A percentile compares a stretch with the other conserved stretches of the same genome.
Conservation (phyloP, 768 basidiomycete species). For the Pleurotus pulmonarius region DNA sequence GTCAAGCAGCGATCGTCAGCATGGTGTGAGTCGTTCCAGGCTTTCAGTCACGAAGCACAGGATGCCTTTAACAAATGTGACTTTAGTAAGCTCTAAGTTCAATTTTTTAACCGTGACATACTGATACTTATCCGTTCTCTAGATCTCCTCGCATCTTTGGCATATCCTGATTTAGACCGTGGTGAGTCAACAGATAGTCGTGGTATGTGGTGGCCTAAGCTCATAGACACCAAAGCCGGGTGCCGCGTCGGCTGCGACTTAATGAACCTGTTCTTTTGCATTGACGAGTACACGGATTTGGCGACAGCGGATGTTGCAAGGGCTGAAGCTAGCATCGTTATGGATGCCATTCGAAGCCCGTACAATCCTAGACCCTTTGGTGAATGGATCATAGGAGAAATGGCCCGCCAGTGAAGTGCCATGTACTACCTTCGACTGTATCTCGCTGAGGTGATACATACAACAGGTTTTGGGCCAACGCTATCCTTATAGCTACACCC, state of each 20-base stretch:
- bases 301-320: constrained; percentile 24
- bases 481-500: constrained; percentile 16
- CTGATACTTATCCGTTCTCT: too few relatives aligned
- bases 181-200: constrained; percentile 20
- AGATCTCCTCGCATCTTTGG: constrained; percentile 36
- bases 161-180: constrained; percentile 29
- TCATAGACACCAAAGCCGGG: constrained; percentile 14
- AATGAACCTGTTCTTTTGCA: constrained; percentile 46
- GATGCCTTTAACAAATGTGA: constrained; percentile 37
- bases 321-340: constrained; percentile 25
- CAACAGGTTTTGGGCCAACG: constrained; percentile 31
- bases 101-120: too few relatives aligned
- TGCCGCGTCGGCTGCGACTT: constrained; percentile 41
- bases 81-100: constrained; percentile 26
- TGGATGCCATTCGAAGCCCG: constrained; percentile 36
- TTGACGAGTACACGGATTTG: constrained; percentile 49
- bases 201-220: neutral
- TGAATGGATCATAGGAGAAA: constrained; percentile 36
- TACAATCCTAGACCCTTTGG: constrained; percentile 25
- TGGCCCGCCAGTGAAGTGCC: constrained; percentile 34
- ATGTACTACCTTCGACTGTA: neutral
- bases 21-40: constrained; percentile 33
- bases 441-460: too few relatives aligned
- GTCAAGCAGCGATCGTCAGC: constrained; percentile 29
- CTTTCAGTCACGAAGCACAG: constrained; percentile 30